Evolutionary conservation across 1,284 basidiomycete genomes (phyloP), one percentile per base, ranked within the genome.

Genomic region (Ceratorhiza oryzae-sativae): DNA sequence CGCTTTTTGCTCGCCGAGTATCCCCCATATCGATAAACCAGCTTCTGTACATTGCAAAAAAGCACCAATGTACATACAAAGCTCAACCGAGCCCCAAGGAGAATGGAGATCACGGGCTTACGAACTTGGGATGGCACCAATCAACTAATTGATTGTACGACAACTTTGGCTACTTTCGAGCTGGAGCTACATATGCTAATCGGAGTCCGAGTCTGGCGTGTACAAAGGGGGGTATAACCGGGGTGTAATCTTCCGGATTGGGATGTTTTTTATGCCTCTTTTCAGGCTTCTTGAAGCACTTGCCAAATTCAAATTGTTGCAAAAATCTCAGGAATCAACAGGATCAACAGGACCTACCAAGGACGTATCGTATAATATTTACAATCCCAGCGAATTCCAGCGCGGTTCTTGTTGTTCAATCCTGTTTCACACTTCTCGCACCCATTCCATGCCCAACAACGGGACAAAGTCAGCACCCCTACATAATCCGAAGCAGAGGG

Each of bases 241-340:
- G 53, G 51, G 42, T 48, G 42, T 58, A 70, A 5, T 70, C 65
- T 42, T 58, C 65, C 13, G 13, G 20, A 25, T 46, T 20, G 15
- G 65, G 65, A 9, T 70, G 65, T 46, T 58, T 56, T 27, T 58
- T 58, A 42, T 58, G 65, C 30, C 48, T 58, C 41, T 70, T 70
- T 27, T 46, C 42, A 25, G 56, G 41, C 27, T 58, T 70, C 25
- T 70, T 53, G 51, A 70, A 70, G 53, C 65, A 70, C 45, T 70
- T 70, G 30, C 27, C 23, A 32, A 8, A n/a, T 27, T 8, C 10
- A 23, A 36, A 56, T 36, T 34, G 30, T 20, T 18, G 18, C 32
- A 10, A 39, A 56, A n/a, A 9, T 8, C 6, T 23, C 34, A 36
- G n/a, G 3, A 20, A 56, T 27, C 10, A n/a, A 30, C 5, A 32